Evolutionary conservation across 768 basidiomycete genomes (phyloP).

Genomic region (Gymnopilus dilepis): DNA sequence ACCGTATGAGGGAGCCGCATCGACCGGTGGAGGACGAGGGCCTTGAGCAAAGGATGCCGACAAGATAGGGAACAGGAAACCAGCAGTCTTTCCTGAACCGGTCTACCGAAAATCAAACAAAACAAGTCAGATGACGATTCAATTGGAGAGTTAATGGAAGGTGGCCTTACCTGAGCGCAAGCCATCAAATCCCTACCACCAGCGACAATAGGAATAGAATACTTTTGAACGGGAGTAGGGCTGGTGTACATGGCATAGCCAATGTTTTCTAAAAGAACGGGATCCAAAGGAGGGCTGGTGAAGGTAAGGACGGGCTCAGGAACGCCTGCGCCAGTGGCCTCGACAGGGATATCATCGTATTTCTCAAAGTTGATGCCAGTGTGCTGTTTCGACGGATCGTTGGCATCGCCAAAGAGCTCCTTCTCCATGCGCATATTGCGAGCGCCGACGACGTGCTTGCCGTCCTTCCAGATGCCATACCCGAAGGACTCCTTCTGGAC

Average conservation of each 20-base stretch:
- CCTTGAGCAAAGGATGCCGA: slow-evolving; percentile 89
- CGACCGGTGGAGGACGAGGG: slow-evolving; percentile 72
- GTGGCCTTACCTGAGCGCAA: slow-evolving; percentile 76
- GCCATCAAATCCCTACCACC: slow-evolving; percentile 91
- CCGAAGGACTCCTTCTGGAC: slow-evolving; percentile 59
- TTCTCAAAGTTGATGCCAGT: slow-evolving; percentile 99
- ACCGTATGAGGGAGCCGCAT: slow-evolving; percentile 55
- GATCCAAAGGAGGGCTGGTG: slow-evolving; percentile 87
- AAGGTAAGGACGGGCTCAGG: slow-evolving; percentile 92
- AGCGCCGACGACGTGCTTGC: slow-evolving; percentile 81
- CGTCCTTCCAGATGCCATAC: slow-evolving; percentile 87
- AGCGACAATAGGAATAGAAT: slow-evolving; percentile 98
- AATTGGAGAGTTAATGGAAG: slow-evolving; percentile 15
- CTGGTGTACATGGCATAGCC: slow-evolving; percentile 89
- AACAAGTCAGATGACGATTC: slow-evolving; percentile 24
- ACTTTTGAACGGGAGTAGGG: slow-evolving; percentile 99
- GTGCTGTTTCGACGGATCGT: slow-evolving; percentile 87
- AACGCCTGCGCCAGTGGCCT: slow-evolving; percentile 96
- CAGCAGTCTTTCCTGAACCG: slow-evolving; percentile 98
- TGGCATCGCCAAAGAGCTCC: slow-evolving; percentile 91
- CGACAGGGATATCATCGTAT: slow-evolving; percentile 99
- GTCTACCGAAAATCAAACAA: slow-evolving; percentile 60
- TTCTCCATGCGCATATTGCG: slow-evolving; percentile 91
- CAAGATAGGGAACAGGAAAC: slow-evolving; percentile 99
- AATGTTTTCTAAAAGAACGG: slow-evolving; percentile 95